Evolutionary conservation across 768 basidiomycete species (phyloP).

Genomic region (Kwoniella sp.): DNA sequence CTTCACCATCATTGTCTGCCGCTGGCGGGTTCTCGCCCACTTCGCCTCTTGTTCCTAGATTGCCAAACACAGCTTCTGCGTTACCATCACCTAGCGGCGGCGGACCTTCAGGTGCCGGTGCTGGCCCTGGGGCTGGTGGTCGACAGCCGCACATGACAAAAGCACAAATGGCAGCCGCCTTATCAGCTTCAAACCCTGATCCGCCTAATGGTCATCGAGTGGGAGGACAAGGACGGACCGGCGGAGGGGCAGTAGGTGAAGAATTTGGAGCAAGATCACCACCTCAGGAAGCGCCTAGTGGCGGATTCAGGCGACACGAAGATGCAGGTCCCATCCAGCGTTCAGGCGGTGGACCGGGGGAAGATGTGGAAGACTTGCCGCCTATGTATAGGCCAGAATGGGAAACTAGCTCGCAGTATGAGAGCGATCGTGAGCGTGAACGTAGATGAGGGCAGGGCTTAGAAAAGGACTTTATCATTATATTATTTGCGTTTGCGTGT

Average conservation of each 20-base stretch:
- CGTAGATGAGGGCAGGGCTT: neutral
- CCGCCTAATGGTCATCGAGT: neutral
- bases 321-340: conserved; percentile 35
- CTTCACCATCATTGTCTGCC: conserved; percentile 15
- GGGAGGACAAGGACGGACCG: too few relatives aligned
- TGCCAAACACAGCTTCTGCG: neutral
- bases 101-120: neutral
- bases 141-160: conserved; percentile 24
- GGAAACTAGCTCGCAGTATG: conserved; percentile 24
- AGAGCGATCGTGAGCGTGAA: neutral
- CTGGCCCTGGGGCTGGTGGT: too few relatives aligned
- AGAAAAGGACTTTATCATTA: neutral
- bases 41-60: conserved; percentile 11
- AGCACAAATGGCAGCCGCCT: conserved; percentile 38
- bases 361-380: conserved; percentile 42
- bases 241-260: neutral
- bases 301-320: conserved; percentile 43
- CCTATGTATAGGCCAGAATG: conserved; percentile 45
- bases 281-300: conserved; percentile 32
- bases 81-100: neutral
- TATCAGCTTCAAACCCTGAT: conserved; percentile 36
- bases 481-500: too few relatives aligned
- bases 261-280: conserved; percentile 21
- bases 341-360: neutral
- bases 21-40: conserved; percentile 16